Base-by-base conservation (phyloP, 495 filamentous ascomycete genomes). In the Penicillium pulvis region DNA sequence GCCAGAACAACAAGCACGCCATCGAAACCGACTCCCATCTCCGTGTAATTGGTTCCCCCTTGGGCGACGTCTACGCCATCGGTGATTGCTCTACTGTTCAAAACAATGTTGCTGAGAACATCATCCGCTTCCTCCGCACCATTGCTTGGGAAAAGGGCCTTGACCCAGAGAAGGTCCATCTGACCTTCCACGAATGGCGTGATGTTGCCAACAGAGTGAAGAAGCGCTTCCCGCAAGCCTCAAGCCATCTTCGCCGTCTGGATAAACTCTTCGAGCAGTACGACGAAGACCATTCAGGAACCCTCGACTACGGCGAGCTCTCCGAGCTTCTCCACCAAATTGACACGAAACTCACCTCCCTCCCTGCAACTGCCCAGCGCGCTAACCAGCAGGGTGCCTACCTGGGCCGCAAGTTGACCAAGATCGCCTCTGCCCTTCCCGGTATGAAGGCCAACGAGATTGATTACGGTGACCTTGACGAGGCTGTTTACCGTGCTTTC, bases 31-130 rank as follows among this genome's bases (percentile, higher is more conserved):
- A 99, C 73, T 85, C 91, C 4, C 92, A 99, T 71, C 87, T 98
- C 7, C 91, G 95, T 42, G 77, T 99, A 0, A 91, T 89, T 63
- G 95, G 95, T 36, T 87, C 95, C 0, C 95, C 94, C 0, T 78
- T 98, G 0, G 94, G 95, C 41, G 94, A 97, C 65, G 91, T 99
- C 31, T 99, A 99, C 70, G 91, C 91, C 48, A 90, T 99, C 53
- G 95, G 95, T n/a, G 95, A 99, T 73, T 97, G 94, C 76, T 78
- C 89, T 12, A 98, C 94, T 0, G 95, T 98, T 0, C 95, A 98
- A 65, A 98, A 98, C 78, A 98, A 98, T 67, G 76, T 96, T 6
- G 89, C 91, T 23, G 87, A 90, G 59, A 87, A 97, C 77, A 85
- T 98, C 60, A 79, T 96, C 48, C 83, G 83, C 16, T 98, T 98